Conservation (phyloP, 805 yeast species). For the Yamadazyma sp. region DNA sequence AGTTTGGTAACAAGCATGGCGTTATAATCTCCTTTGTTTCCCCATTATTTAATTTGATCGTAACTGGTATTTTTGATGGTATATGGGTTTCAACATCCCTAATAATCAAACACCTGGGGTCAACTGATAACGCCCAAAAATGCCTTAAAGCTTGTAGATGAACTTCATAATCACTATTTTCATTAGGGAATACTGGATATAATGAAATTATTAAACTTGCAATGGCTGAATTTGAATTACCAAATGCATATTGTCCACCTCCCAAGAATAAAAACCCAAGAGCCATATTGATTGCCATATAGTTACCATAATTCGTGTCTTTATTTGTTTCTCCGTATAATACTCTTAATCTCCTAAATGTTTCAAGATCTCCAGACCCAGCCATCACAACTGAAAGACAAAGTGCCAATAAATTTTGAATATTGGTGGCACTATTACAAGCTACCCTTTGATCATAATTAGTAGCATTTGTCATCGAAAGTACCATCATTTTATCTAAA, state of each 20-base stretch:
- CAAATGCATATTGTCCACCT: constrained; percentile 86
- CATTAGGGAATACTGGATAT: constrained; percentile 68
- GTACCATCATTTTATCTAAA: constrained; percentile 48
- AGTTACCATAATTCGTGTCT: constrained; percentile 59
- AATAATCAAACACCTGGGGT: constrained; percentile 74
- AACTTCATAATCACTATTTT: constrained; percentile 44
- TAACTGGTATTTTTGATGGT: constrained; percentile 49
- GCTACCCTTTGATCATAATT: constrained; percentile 61
- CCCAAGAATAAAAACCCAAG: constrained; percentile 87
- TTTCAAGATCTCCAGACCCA: constrained; percentile 84
- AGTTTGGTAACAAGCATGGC: constrained; percentile 70
- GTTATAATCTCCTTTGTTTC: constrained; percentile 32
- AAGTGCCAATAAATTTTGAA: constrained; percentile 59
- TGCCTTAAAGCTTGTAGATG: constrained; percentile 84
- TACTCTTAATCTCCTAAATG: constrained; percentile 67
- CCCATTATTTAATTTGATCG: constrained; percentile 39
- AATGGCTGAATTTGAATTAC: constrained; percentile 57
- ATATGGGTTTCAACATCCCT: constrained; percentile 63
- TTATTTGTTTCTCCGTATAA: constrained; percentile 58
- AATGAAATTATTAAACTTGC: constrained; percentile 71
- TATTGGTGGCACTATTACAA: constrained; percentile 47
- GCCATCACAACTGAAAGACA: constrained; percentile 77
- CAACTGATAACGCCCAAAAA: constrained; percentile 85
- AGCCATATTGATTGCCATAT: constrained; percentile 75
- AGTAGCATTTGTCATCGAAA: constrained; percentile 39